Evolutionary conservation across 768 basidiomycete genomes (phyloP).

Genomic region (Lactarius hengduanensis): DNA sequence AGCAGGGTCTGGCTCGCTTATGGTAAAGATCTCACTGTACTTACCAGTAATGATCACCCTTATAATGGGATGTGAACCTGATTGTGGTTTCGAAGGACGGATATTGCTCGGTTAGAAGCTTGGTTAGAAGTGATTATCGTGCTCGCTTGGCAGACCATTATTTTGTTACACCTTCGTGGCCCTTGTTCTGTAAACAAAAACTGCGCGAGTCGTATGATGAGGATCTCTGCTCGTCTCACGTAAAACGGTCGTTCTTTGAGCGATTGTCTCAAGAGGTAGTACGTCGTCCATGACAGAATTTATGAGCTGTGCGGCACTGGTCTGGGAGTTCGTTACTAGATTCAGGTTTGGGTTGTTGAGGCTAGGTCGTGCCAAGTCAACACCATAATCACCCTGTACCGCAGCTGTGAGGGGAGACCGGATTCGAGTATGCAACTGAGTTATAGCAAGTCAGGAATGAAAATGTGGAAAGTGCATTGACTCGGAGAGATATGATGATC

Average conservation of each 20-base stretch:
- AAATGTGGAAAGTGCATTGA: too few species aligned
- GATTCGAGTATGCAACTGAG: background rate
- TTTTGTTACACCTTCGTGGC: background rate
- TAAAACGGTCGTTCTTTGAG: too few species aligned
- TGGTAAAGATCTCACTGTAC: background rate
- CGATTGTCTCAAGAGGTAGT: too few species aligned
- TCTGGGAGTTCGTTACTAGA: too few species aligned
- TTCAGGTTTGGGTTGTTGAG: too few species aligned
- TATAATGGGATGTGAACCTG: background rate
- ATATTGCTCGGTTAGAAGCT: background rate
- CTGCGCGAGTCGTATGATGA: background rate
- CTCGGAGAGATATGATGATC: too few species aligned
- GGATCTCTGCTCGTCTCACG: too few species aligned
- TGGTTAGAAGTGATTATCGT: too few species aligned
- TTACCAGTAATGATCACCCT: background rate
- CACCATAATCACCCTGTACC: background rate
- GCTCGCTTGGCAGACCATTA: background rate
- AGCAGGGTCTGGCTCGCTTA: background rate
- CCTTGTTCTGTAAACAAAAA: background rate
- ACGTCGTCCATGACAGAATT: too few species aligned
- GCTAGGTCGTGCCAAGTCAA: background rate
- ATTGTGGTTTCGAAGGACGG: background rate
- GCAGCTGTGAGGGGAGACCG: background rate
- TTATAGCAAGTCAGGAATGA: background rate
- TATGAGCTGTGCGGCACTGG: too few species aligned